These are phyloP conservation scores for Fragaria nilgerrensis DNA, from an alignment of 306 rosid genomes.

Conservation along the genomic window DNA sequence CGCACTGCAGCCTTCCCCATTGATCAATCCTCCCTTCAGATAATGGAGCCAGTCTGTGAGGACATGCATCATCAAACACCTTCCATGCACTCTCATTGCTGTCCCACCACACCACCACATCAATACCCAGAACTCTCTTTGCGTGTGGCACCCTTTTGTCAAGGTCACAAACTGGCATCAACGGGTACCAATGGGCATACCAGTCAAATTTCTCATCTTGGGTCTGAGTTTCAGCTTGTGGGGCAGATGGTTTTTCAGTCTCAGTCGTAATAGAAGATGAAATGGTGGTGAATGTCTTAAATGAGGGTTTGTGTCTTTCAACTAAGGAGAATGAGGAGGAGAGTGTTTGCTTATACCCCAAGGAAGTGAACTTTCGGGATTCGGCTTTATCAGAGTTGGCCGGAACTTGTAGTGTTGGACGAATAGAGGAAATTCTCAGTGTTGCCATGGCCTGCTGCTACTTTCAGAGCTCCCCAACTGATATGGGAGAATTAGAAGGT, in stretches of 20 bases:
- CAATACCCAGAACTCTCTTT: conserved; percentile 71
- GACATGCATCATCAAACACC: conserved; percentile 84
- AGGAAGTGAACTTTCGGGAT: too few relatives aligned
- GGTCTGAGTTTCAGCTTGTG: conserved; percentile 25
- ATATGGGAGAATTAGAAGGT: too few relatives aligned
- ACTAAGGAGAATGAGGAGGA: not conserved
- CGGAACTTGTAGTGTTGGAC: too few relatives aligned
- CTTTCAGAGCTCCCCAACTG: too few relatives aligned
- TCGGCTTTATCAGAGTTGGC: too few relatives aligned
- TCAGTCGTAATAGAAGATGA: conserved; percentile 51
- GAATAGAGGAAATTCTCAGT: too few relatives aligned
- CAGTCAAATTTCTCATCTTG: conserved; percentile 56
- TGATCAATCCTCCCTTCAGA: conserved; percentile 93
- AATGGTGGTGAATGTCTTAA: conserved; percentile 35
- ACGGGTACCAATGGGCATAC: conserved; percentile 83
- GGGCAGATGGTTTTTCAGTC: conserved; percentile 28
- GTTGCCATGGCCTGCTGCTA: too few relatives aligned
- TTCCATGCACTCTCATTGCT: conserved; percentile 72
- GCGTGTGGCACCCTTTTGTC: conserved; percentile 77
- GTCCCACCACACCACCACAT: conserved; percentile 97
- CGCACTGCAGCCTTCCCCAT: conserved; percentile 91
- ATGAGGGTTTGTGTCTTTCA: not conserved
- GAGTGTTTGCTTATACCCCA: too few relatives aligned
- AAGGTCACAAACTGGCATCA: conserved; percentile 81
- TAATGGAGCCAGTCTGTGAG: conserved; percentile 88